Base-by-base conservation (phyloP, 805 yeast species). In the Ogataea pini region DNA sequence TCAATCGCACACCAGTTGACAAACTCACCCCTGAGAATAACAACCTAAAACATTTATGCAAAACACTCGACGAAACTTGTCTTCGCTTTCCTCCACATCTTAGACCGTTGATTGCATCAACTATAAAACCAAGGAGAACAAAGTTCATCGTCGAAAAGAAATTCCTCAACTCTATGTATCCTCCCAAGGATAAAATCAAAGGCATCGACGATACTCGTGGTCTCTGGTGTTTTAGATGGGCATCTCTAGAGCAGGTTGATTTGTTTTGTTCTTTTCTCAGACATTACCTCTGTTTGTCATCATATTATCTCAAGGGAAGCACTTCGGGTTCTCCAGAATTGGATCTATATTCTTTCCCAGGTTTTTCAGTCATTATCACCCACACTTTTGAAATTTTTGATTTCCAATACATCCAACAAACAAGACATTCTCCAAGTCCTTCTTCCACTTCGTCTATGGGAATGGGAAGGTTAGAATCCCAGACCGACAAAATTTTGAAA, bases 211-310 rank as follows among this genome's bases (percentile, higher is more conserved):
- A 83, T 50, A 81, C 86, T 7, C 75, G 69, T 49, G 87, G 85
- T 5, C 58, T 72, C 20, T 83, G 89, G 89, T 83, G 80, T 8
- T 68, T 74, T 48, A 69, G 82, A 54, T 83, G 88, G 88, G 71
- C 76, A 46, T 68, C 73, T 43, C 67, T 76, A 48, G 85, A 80
- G 51, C 57, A 57, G 25, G 70, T 80, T 46, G 83, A 80, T 55
- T 67, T 83, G 2, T 83, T 83, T 63, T 73, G 76, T 50, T 78
- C 86, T 1, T 83, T 83, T 52, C 67, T 82, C 42, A 75, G 84
- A 50, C 87, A 83, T 60, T 83, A 80, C 57, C 60, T 80, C 14
- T 59, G 54, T 16, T 58, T 76, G 6, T 34, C 56, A 7, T 60
- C 71, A 1, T 48, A 52, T 22, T 54, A 57, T 46, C 19, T 63